Evolutionary conservation across 768 basidiomycete species (phyloP).

Genomic region (Cyclocybe aegerita): DNA sequence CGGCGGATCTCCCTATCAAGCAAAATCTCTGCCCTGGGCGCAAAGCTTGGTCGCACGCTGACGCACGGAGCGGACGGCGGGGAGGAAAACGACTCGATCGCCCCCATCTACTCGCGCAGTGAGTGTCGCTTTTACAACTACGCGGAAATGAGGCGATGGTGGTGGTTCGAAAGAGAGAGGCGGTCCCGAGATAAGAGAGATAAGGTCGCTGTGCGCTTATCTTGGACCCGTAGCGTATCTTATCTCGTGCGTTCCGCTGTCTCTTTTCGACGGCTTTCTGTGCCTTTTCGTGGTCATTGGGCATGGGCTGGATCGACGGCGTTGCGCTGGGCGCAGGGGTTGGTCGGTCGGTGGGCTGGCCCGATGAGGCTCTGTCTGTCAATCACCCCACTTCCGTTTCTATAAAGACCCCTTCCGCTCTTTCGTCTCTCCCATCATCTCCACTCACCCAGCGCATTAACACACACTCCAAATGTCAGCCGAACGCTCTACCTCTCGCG

Average conservation of each 20-base stretch:
- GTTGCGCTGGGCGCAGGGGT: not conserved
- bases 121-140: not conserved
- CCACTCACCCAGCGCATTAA: no score
- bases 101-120: constrained; percentile 1
- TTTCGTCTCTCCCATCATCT: not conserved
- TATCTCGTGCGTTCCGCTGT: not conserved
- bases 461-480: constrained; percentile 20
- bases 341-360: not conserved
- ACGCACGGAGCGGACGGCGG: not conserved
- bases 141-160: constrained; percentile 1
- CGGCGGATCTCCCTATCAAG: constrained; percentile 1
- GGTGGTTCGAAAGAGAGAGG: constrained; percentile 2
- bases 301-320: not conserved
- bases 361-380: not conserved
- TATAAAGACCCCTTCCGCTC: not conserved
- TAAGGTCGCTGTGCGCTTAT: constrained; percentile 11
- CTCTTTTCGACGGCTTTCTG: not conserved
- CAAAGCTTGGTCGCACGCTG: constrained; percentile 12
- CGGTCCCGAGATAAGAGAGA: constrained; percentile 11
- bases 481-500: constrained; percentile 56
- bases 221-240: not conserved
- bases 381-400: not conserved
- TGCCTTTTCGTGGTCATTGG: not conserved
- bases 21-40: constrained; percentile 17
- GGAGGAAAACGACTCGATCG: constrained; percentile 3